These are phyloP conservation scores for Mychonastes homosphaera DNA, from an alignment of 139 green algal genomes.

Conservation along the genomic window DNA sequence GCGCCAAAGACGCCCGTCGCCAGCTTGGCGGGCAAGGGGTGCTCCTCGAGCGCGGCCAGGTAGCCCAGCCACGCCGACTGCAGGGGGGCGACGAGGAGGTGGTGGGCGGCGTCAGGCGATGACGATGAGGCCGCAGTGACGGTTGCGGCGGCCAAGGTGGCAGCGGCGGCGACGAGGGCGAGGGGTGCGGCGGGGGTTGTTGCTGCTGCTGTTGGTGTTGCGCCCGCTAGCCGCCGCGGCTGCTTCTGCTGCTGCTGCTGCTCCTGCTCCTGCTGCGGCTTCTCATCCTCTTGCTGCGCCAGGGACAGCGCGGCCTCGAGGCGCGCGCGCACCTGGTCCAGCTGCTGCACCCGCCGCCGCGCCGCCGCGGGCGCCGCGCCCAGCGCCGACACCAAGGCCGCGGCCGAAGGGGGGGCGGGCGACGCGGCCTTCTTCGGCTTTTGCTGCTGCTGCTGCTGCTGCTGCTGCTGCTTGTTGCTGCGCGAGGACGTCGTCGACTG, in stretches of 20 bases:
- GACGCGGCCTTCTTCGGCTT: neutral
- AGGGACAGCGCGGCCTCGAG: neutral
- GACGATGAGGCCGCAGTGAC: constrained; percentile 8
- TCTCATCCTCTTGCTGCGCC: neutral
- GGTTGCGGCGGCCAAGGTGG: constrained; percentile 1
- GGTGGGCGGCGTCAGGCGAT: constrained; percentile 4
- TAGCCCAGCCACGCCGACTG: constrained; percentile 13
- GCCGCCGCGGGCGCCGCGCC: too few species aligned
- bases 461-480: neutral
- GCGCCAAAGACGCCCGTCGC: constrained; percentile 27
- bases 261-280: neutral
- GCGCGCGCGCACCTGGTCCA: neutral
- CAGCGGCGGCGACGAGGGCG: neutral
- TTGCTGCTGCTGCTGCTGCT: neutral
- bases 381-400: too few species aligned
- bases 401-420: neutral
- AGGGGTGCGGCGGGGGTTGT: neutral
- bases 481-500: neutral
- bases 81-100: neutral
- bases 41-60: neutral
- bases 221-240: neutral
- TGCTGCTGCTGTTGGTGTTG: neutral
- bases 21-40: constrained; percentile 20
- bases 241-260: neutral
- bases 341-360: neutral